Base-by-base conservation (phyloP, 2,329 filamentous ascomycete species). In the Fusarium setosum region DNA sequence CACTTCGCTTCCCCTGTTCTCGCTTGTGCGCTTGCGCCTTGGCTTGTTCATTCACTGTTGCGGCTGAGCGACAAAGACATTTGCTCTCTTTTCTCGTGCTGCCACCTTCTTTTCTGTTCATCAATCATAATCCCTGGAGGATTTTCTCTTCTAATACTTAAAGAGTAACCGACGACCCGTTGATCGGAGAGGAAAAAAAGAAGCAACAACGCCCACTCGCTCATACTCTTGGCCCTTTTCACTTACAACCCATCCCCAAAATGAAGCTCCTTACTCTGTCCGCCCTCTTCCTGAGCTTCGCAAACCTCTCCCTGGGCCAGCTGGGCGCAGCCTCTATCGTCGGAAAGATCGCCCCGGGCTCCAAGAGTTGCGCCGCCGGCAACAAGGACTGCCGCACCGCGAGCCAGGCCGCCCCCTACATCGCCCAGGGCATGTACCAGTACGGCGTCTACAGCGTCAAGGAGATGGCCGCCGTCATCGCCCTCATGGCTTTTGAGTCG, bases 401-500 rank as follows among this genome's bases (percentile, higher is more conserved):
- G n/a, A 75, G 76, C 8, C 80, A 87, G 69, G 90, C 89, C 3
- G 90, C 86, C 0, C 80, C 83, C 1, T 81, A 79, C 65, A 82
- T 95, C 61, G 79, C 80, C 71, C 67, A 78, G 7, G 84, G 86
- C 32, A 89, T 94, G 75, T 56, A 72, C 17, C 77, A 81, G 11
- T 90, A 92, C 81, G 66, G 75, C 4, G 80, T 94, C 68, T 82
- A 78, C 45, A 75, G 76, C 31, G 77, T 79, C 20, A 84, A 82
- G 20, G 86, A 91, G 69, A 88, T 91, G 73, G 92, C 92, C 7
- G 92, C 89, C 20, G 76, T 94, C 15, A 73, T 96, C 40, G 83
- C 89, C 12, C 82, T 93, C 72, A 90, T 92, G 80, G 86, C 90
- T 11, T 89, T 89, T 73, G 93, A 96, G 80, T 88, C 86, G 2